Percentiles rank a stretch among this genome's conserved stretches.
Conservation (phyloP, 345 rosid genomes). For the Citrus sinensis region DVS_A1.0 CM039165.1:38663501-38664000, state of each 20-base stretch:
- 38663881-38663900: neutral
- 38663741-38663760: neutral
- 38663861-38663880: neutral
- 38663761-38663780: neutral
- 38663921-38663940: slow-evolving; percentile 57
- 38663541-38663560: slow-evolving; percentile 26
- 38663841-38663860: neutral
- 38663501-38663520: slow-evolving; percentile 28
- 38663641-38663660: slow-evolving; percentile 71
- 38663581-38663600: slow-evolving; percentile 64
- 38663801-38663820: neutral
- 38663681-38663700: neutral
- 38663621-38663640: slow-evolving; percentile 83
- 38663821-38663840: neutral
- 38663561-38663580: slow-evolving; percentile 43
- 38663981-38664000: slow-evolving; percentile 50
- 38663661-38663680: neutral
- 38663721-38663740: neutral
- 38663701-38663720: neutral
- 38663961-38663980: slow-evolving; percentile 78
- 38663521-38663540: slow-evolving; percentile 30
- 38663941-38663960: slow-evolving; percentile 99
- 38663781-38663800: neutral
- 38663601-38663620: slow-evolving; percentile 82
- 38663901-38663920: neutral